A percentile compares a stretch with the other conserved stretches of the same genome.
Evolutionary conservation across 169 alveolate genomes (phyloP).

Genomic region (Babesia microti): DNA sequence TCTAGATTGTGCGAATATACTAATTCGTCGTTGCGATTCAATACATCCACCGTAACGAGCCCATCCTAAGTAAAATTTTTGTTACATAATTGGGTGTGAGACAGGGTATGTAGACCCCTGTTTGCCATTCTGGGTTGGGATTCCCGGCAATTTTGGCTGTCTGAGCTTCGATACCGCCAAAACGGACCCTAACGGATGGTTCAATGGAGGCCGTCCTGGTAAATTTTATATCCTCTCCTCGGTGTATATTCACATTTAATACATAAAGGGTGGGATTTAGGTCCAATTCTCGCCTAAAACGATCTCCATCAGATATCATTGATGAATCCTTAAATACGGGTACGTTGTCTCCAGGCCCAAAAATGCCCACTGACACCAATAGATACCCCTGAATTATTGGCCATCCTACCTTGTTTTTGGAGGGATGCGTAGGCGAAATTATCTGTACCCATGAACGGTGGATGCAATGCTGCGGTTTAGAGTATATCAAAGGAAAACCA

Average conservation of each 20-base stretch:
- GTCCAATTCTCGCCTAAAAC: constrained; percentile 15
- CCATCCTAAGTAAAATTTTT: constrained; percentile 50
- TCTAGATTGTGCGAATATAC: constrained; percentile 23
- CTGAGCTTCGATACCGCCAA: constrained; percentile 59
- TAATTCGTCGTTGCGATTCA: constrained; percentile 32
- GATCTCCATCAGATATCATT: constrained; percentile 7
- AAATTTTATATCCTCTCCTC: constrained; percentile 29
- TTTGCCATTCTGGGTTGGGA: constrained; percentile 71
- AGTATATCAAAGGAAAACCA: constrained; percentile 60
- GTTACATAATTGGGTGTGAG: constrained; percentile 58
- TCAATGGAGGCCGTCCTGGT: constrained; percentile 32
- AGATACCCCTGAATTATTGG: constrained; percentile 58
- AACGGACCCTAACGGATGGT: constrained; percentile 68
- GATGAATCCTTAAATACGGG: constrained; percentile 63
- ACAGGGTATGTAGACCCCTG: constrained; percentile 62
- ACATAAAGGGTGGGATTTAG: constrained; percentile 25
- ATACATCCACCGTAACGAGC: constrained; percentile 48
- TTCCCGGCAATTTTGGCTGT: constrained; percentile 60
- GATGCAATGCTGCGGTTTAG: constrained; percentile 70
- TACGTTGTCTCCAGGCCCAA: constrained; percentile 72
- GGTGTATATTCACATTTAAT: constrained; percentile 17
- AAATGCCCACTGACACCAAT: constrained; percentile 65
- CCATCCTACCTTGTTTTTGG: constrained; percentile 52
- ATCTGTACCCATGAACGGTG: constrained; percentile 67
- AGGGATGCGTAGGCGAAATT: constrained; percentile 32